Conservation (phyloP, 192 early-diverging fungal species). For the Linnemannia zychae region DNA sequence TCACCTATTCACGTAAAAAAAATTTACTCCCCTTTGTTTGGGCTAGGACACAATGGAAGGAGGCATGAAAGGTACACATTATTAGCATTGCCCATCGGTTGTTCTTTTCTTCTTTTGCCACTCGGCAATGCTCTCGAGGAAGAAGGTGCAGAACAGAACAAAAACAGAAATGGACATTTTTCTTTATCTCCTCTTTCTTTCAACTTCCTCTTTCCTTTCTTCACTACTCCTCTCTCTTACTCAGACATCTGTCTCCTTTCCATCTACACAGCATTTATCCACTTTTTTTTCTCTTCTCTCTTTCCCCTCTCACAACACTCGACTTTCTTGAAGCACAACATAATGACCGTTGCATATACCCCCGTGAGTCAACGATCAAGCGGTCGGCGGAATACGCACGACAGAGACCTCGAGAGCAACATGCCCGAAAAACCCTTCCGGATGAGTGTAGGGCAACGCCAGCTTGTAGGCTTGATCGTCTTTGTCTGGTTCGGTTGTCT, state of each 20-base stretch:
- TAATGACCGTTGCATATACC: conserved; percentile 17
- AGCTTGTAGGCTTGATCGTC: conserved; percentile 19
- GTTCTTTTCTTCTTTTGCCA: background rate
- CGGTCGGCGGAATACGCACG: background rate
- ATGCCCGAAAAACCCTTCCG: conserved; percentile 2
- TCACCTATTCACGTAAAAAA: background rate
- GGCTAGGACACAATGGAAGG: background rate
- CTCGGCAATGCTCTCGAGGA: conserved; percentile 2
- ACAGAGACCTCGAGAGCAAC: conserved; percentile 19
- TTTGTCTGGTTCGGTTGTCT: conserved; percentile 23
- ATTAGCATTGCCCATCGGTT: background rate
- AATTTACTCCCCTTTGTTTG: background rate
- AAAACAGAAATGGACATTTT: background rate
- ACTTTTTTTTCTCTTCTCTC: background rate
- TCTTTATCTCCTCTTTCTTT: background rate
- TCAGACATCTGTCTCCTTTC: background rate
- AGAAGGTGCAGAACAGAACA: background rate
- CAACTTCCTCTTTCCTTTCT: background rate
- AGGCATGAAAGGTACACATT: background rate
- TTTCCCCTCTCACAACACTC: background rate
- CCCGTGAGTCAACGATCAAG: conserved; percentile 13
- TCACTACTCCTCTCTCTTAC: background rate
- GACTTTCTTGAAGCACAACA: background rate
- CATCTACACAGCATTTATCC: background rate
- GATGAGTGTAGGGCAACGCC: conserved; percentile 15